Conservation (phyloP, 495 filamentous ascomycete species). For the Jackrogersella minutella region DNA sequence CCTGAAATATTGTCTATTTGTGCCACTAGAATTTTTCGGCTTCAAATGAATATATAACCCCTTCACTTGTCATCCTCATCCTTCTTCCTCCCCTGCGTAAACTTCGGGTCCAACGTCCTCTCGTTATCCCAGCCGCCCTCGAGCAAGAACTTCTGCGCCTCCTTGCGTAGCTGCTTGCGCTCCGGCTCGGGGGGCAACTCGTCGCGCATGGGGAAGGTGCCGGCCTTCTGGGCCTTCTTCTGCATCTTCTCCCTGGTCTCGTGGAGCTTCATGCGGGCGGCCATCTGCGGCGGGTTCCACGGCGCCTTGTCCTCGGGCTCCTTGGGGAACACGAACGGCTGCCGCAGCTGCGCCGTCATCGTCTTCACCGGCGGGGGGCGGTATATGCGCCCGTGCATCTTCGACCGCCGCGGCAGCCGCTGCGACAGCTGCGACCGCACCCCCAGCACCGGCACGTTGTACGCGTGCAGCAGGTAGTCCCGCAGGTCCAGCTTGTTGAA, state of each 20-base stretch:
- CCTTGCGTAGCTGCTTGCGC: conserved; percentile 54
- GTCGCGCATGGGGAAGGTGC: conserved; percentile 40
- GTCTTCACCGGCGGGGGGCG: conserved; percentile 78
- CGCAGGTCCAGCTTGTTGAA: conserved; percentile 92
- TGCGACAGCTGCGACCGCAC: conserved; percentile 84
- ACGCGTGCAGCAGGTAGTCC: conserved; percentile 83
- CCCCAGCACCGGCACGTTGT: conserved; percentile 69
- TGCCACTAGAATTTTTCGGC: too few relatives aligned
- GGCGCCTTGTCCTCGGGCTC: conserved; percentile 60
- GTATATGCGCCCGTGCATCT: conserved; percentile 52
- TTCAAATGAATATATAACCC: too few relatives aligned
- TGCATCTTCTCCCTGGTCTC: too few relatives aligned
- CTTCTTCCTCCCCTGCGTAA: conserved; percentile 31
- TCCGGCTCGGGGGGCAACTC: conserved; percentile 45
- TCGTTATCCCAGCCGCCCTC: conserved; percentile 50
- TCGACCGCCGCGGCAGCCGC: conserved; percentile 63
- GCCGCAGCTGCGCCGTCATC: conserved; percentile 86
- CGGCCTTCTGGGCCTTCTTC: conserved; percentile 48
- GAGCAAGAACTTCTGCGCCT: conserved; percentile 66
- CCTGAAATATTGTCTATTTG: too few relatives aligned
- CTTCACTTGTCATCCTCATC: not conserved
- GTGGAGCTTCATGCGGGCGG: conserved; percentile 56
- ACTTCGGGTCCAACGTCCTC: conserved; percentile 42
- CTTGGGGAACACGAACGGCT: conserved; percentile 86
- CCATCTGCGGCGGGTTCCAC: conserved; percentile 31